A percentile compares a stretch with the other conserved stretches of the same genome.
These are phyloP conservation scores for Penicillium expansum DNA, from an alignment of 2,329 filamentous ascomycete genomes.

Conservation along the genomic window DNA sequence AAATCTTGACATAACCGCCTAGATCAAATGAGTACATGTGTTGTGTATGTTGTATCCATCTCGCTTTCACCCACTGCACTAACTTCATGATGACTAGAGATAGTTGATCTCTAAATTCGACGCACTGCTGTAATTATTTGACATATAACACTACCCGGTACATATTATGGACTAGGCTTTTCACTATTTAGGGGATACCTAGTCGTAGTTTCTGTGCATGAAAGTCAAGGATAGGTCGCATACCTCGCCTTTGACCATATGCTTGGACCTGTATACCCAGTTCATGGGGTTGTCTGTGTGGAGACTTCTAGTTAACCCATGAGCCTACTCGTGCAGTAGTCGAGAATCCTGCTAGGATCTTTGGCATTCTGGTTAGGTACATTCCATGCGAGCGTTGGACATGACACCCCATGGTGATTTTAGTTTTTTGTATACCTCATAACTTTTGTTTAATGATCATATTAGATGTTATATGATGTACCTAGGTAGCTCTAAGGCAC, in stretches of 20 bases:
- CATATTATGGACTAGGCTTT: background rate
- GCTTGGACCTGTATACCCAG: background rate
- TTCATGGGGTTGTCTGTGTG: background rate
- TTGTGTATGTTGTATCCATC: no score
- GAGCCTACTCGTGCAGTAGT: background rate
- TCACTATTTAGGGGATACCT: no score
- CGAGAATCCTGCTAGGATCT: background rate
- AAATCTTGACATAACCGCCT: background rate
- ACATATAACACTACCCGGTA: background rate
- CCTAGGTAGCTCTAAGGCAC: background rate
- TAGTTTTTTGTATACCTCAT: background rate
- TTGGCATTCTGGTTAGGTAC: background rate
- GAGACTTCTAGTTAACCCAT: background rate
- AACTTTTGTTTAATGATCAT: no score
- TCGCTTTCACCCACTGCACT: background rate
- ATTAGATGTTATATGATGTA: background rate
- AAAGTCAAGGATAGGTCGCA: background rate
- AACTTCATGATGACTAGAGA: background rate
- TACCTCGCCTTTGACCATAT: background rate
- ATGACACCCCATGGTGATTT: background rate
- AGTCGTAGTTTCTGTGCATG: background rate
- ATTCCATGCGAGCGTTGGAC: background rate
- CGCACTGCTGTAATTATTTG: background rate
- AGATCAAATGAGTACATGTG: background rate
- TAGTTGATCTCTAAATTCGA: background rate